A percentile compares a stretch with the other conserved stretches of the same genome.
phyloP scores from a whole-genome alignment of 1,284 basidiomycete species.

The Xanthoconium separans region DNA sequence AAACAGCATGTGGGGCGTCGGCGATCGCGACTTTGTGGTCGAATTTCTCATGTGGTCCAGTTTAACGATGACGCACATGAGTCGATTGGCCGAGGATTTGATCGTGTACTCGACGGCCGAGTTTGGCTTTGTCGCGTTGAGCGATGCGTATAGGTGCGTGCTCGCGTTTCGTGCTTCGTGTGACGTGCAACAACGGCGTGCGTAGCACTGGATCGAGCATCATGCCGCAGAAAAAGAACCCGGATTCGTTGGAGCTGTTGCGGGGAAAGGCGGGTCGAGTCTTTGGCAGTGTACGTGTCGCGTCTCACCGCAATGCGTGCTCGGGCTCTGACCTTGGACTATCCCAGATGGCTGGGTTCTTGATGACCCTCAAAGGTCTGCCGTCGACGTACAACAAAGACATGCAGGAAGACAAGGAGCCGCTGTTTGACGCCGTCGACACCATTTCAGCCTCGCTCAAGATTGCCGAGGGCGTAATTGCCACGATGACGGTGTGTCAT shows the following conservation, averaged over 20 bases:
- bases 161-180: not conserved
- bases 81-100: constrained; percentile 93
- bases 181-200: not conserved
- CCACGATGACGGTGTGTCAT: constrained; percentile 73
- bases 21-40: constrained; percentile 95
- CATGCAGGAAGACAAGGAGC: constrained; percentile 98
- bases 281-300: constrained; percentile 76
- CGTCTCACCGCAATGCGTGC: not conserved
- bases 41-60: constrained; percentile 98
- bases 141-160: constrained; percentile 90
- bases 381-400: constrained; percentile 99
- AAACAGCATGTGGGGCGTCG: constrained; percentile 94
- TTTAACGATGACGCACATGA: constrained; percentile 90
- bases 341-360: constrained; percentile 86
- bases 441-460: constrained; percentile 87
- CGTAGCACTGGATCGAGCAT: constrained; percentile 94
- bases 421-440: constrained; percentile 92
- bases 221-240: constrained; percentile 99
- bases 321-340: not conserved
- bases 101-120: constrained; percentile 97
- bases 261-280: constrained; percentile 94
- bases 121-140: constrained; percentile 92
- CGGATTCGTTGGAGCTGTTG: constrained; percentile 92
- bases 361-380: constrained; percentile 96
- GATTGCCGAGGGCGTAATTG: constrained; percentile 93